phyloP scores from a whole-genome alignment of 2,329 filamentous ascomycete species.

The Fusarium liriodendri region DNA sequence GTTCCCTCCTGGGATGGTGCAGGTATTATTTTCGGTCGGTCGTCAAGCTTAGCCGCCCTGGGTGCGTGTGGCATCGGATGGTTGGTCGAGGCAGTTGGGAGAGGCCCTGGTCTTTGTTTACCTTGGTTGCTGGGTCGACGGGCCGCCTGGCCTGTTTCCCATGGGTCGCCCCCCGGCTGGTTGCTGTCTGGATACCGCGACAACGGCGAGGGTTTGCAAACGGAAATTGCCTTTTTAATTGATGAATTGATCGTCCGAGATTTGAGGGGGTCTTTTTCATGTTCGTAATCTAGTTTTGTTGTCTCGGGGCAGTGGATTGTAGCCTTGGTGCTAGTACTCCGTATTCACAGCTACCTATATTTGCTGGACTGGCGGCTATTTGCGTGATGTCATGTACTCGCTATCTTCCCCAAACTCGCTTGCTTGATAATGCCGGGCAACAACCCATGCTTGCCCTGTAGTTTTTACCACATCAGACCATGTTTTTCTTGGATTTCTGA shows the following conservation, averaged over 20 bases:
- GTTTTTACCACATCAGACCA: constrained; percentile 5
- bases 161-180: constrained; percentile 1
- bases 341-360: not conserved
- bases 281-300: not conserved
- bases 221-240: constrained; percentile 12
- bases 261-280: not conserved
- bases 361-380: not conserved
- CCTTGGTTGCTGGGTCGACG: constrained; percentile 50
- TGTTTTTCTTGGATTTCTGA: not conserved
- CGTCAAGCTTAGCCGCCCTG: constrained; percentile 6
- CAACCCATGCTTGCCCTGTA: constrained; percentile 12
- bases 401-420: not conserved
- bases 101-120: constrained; percentile 48
- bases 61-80: constrained; percentile 43
- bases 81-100: constrained; percentile 44
- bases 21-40: constrained; percentile 32
- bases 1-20: constrained; percentile 38
- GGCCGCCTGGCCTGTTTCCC: constrained; percentile 4
- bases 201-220: constrained; percentile 23
- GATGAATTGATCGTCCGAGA: not conserved
- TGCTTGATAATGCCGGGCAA: not conserved
- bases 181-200: constrained; percentile 27
- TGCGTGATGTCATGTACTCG: constrained; percentile 36
- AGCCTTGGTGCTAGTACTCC: constrained; percentile 23
- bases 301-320: constrained; percentile 3